Conservation (phyloP, 1,284 basidiomycete species). For the Pseudozyma hubeiensis region DNA sequence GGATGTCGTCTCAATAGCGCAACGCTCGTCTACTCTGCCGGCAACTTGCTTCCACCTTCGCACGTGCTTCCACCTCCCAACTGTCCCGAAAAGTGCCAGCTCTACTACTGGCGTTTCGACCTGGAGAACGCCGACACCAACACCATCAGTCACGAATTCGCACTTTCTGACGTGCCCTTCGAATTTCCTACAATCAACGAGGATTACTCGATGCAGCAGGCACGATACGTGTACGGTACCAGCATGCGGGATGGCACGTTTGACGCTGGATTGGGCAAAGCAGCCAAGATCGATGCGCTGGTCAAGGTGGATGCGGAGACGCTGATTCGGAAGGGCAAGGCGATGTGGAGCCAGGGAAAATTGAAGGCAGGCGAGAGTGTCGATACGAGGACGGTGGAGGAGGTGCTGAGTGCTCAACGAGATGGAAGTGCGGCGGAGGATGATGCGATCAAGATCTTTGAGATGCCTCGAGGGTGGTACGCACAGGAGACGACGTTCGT, state of each 20-base stretch:
- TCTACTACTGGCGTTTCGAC: conserved; percentile 71
- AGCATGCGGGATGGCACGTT: conserved; percentile 66
- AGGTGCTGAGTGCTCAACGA: conserved; percentile 68
- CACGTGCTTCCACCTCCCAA: conserved; percentile 63
- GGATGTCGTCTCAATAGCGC: conserved; percentile 71
- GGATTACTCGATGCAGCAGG: conserved; percentile 66
- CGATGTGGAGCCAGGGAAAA: conserved; percentile 54
- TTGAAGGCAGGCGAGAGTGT: conserved; percentile 61
- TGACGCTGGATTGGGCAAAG: conserved; percentile 70
- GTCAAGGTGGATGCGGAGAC: conserved; percentile 70
- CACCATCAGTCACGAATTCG: conserved; percentile 69
- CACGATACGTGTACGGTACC: conserved; percentile 70
- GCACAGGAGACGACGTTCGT: conserved; percentile 72
- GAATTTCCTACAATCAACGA: conserved; percentile 71
- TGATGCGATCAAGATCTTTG: conserved; percentile 69
- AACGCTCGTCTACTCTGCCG: conserved; percentile 72
- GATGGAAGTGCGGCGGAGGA: conserved; percentile 17
- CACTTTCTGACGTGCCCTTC: conserved; percentile 71
- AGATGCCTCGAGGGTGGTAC: conserved; percentile 70
- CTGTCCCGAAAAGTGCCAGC: conserved; percentile 70
- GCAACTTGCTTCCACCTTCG: conserved; percentile 68
- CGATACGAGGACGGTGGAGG: conserved; percentile 68
- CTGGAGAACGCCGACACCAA: conserved; percentile 13
- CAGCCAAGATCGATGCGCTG: conserved; percentile 72
- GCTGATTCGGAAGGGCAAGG: conserved; percentile 66